Base-by-base conservation (phyloP, 2,329 filamentous ascomycete genomes). In the Colletotrichum coccodes region DNA sequence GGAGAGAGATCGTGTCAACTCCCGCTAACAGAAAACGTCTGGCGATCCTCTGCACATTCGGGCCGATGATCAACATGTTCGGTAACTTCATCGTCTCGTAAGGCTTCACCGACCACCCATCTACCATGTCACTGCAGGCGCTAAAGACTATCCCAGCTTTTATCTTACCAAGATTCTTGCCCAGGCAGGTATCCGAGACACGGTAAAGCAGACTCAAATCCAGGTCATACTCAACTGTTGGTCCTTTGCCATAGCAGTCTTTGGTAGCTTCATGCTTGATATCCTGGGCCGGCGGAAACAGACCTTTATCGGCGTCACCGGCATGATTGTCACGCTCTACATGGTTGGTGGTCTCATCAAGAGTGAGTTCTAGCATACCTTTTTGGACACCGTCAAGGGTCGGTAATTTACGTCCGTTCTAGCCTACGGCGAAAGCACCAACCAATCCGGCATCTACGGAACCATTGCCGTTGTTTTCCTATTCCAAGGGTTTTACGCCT, bases 381-480 rank as follows among this genome's bases (percentile, higher is more conserved):
- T 6, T 4, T 18, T 9, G 42, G 23, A 23, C n/a, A 12, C n/a
- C n/a, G 4, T 34, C 70, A 68, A 50, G 74, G 72, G 1, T 81
- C 54, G 79, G 81, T 72, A 74, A 60, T 11, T 26, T 7, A 79
- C 77, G 38, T 77, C 73, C 1, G 18, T n/a, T 6, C 3, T 77
- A 82, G 68, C 76, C 73, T 64, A 57, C 5, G 64, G 64, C 26
- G 53, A 68, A 18, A 44, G 50, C 21, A 64, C 42, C 34, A 58
- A 62, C 4, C 59, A 64, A 7, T 78, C 79, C 6, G 81, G 77
- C 21, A 77, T 83, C 26, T 84, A 83, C 61, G 79, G 79, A 26
- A 81, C 79, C 2, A 78, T 80, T 23, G 76, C 77, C 0, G 70
- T 77, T 8, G 76, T 79, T 16, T 79, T 79, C 64, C 70, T 80